Conservation (phyloP, 805 yeast genomes). For the Kuraishia hungarica region DNA sequence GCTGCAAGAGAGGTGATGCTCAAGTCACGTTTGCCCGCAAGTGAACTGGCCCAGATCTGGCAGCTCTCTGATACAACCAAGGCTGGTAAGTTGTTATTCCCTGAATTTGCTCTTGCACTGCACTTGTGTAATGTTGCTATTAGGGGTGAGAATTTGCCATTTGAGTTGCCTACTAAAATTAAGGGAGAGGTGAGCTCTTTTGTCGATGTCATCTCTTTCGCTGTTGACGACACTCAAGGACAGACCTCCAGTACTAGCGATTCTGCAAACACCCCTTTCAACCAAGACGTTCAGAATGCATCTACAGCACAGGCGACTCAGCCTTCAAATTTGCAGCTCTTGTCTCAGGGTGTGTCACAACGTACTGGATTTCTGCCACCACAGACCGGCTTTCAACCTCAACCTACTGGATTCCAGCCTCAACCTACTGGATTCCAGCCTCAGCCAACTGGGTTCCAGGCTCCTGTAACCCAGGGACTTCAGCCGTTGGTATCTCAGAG, state of each 20-base stretch:
- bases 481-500: conserved; percentile 52
- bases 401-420: conserved; percentile 20
- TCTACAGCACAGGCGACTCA: conserved; percentile 5
- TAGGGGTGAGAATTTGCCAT: conserved; percentile 74
- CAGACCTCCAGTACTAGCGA: neutral
- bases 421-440: conserved; percentile 31
- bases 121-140: conserved; percentile 74
- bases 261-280: conserved; percentile 7
- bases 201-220: conserved; percentile 80
- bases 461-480: conserved; percentile 32
- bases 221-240: conserved; percentile 42
- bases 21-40: conserved; percentile 70
- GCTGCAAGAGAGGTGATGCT: conserved; percentile 73
- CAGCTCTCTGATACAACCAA: conserved; percentile 80
- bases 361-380: conserved; percentile 11
- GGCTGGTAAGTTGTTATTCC: conserved; percentile 80
- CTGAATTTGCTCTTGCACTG: conserved; percentile 90
- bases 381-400: conserved; percentile 14
- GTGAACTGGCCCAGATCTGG: conserved; percentile 82
- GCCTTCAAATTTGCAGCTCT: neutral
- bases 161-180: conserved; percentile 60
- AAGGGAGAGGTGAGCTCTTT: conserved; percentile 80
- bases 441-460: conserved; percentile 40
- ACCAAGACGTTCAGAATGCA: conserved; percentile 7
- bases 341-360: conserved; percentile 4